Conservation (phyloP, 352 stramenopile genomes). For the Phytophthora palmivora region DNA sequence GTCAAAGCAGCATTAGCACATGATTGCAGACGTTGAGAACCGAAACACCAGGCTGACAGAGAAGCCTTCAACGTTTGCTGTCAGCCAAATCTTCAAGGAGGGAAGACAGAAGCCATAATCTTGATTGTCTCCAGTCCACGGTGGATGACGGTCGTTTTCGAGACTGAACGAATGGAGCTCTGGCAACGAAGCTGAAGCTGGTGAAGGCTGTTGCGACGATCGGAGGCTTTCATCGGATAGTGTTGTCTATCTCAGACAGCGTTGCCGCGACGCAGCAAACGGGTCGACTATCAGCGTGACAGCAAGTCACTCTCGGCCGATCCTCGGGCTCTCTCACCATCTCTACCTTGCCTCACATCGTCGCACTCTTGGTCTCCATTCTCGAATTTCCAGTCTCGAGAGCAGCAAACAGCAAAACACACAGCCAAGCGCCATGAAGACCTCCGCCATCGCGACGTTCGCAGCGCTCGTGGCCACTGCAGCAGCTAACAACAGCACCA, state of each 20-base stretch:
- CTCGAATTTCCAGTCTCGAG: slow-evolving; percentile 25
- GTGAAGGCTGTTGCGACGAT: slow-evolving; percentile 15
- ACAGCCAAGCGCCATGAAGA: slow-evolving; percentile 21
- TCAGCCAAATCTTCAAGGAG: slow-evolving; percentile 29
- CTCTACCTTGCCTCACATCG: slow-evolving; percentile 19
- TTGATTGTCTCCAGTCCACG: slow-evolving; percentile 3
- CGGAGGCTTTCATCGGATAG: not conserved
- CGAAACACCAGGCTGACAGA: too few relatives aligned
- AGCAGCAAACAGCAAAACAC: slow-evolving; percentile 6
- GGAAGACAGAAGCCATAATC: slow-evolving; percentile 13
- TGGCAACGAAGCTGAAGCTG: slow-evolving; percentile 1
- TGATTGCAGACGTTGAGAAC: not conserved
- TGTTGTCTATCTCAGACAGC: slow-evolving; percentile 9
- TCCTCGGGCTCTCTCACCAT: slow-evolving; percentile 25
- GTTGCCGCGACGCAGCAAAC: slow-evolving; percentile 17
- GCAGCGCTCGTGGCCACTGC: slow-evolving; percentile 9
- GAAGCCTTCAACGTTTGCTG: too few relatives aligned
- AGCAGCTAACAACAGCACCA: slow-evolving; percentile 11
- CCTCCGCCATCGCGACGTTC: slow-evolving; percentile 18
- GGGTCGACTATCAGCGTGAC: slow-evolving; percentile 21
- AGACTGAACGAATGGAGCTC: not conserved
- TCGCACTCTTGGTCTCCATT: slow-evolving; percentile 13
- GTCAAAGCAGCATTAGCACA: not conserved
- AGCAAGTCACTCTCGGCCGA: slow-evolving; percentile 14
- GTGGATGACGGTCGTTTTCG: not conserved